These are phyloP conservation scores for Colletotrichum abscissum DNA, from an alignment of 2,329 filamentous ascomycete genomes.

Conservation along the genomic window DNA sequence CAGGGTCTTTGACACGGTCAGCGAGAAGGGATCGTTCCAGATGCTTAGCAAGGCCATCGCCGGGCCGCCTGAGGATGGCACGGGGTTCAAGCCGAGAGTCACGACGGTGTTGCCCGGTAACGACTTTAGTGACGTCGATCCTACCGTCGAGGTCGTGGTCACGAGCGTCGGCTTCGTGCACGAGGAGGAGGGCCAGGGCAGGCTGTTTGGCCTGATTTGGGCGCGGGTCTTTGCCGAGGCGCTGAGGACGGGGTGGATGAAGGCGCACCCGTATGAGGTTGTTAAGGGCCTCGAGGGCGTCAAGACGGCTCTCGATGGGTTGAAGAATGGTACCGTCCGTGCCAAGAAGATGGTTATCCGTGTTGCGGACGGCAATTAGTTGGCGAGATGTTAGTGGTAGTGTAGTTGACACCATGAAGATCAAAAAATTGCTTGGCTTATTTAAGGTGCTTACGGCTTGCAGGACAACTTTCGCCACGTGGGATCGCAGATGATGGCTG, in stretches of 20 bases:
- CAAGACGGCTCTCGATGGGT: conserved; percentile 27
- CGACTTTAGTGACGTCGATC: conserved; percentile 20
- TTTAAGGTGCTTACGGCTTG: not conserved
- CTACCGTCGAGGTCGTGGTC: conserved; percentile 30
- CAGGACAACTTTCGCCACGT: not conserved
- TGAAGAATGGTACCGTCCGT: conserved; percentile 33
- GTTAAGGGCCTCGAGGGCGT: conserved; percentile 29
- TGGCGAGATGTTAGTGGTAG: not conserved
- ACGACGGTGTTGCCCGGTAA: conserved; percentile 33
- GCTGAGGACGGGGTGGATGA: conserved; percentile 35
- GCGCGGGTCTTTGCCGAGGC: conserved; percentile 32
- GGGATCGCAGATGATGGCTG: not conserved
- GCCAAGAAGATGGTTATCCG: conserved; percentile 38
- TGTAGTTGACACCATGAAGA: not conserved
- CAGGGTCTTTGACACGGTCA: conserved; percentile 36
- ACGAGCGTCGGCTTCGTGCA: conserved; percentile 32
- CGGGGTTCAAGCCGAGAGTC: conserved; percentile 30
- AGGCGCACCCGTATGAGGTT: conserved; percentile 36
- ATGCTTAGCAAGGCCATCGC: conserved; percentile 33
- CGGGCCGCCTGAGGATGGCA: conserved; percentile 28
- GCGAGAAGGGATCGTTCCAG: conserved; percentile 33
- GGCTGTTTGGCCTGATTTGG: conserved; percentile 33
- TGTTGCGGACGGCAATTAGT: conserved; percentile 30
- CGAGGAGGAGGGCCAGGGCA: conserved; percentile 28
- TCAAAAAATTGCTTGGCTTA: not conserved